Conservation (phyloP, 108 stramenopile genomes). For the Discostella pseudostelligera region DNA sequence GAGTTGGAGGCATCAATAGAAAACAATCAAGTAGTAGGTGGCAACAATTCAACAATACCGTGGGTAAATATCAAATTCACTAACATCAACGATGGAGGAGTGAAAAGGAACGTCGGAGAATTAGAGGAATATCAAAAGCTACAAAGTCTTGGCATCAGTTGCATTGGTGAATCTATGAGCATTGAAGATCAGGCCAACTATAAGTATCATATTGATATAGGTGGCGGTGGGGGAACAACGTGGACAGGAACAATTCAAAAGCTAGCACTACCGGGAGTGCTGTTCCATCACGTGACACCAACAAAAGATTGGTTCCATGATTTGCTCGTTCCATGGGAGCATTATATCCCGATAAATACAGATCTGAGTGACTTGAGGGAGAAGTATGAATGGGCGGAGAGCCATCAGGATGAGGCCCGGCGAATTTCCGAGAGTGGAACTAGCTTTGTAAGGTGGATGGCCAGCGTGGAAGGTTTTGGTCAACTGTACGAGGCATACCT, state of each 20-base stretch:
- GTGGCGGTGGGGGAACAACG: constrained; percentile 56
- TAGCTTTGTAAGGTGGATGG: constrained; percentile 2
- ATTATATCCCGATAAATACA: constrained; percentile 38
- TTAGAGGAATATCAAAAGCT: constrained; percentile 3
- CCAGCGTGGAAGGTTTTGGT: constrained; percentile 11
- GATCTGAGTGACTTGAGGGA: constrained; percentile 31
- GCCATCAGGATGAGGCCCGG: constrained; percentile 13
- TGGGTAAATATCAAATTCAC: constrained; percentile 68
- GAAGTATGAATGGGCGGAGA: constrained; percentile 32
- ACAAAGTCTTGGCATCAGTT: constrained; percentile 23
- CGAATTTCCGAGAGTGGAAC: constrained; percentile 21
- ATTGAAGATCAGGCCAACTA: constrained; percentile 30
- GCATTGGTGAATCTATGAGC: constrained; percentile 31
- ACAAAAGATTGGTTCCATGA: constrained; percentile 46
- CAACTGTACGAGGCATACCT: constrained; percentile 8
- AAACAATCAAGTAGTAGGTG: background rate
- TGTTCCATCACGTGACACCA: constrained; percentile 48
- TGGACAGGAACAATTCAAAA: constrained; percentile 56
- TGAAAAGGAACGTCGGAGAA: constrained; percentile 9
- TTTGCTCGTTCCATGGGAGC: constrained; percentile 34
- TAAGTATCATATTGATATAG: constrained; percentile 57
- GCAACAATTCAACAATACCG: constrained; percentile 17
- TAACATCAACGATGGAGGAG: constrained; percentile 28
- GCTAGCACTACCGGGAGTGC: constrained; percentile 43
- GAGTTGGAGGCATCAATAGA: constrained; percentile 22